These are phyloP conservation scores for Boletellus ananiceps DNA, from an alignment of 768 basidiomycete species.

Conservation along the genomic window DNA sequence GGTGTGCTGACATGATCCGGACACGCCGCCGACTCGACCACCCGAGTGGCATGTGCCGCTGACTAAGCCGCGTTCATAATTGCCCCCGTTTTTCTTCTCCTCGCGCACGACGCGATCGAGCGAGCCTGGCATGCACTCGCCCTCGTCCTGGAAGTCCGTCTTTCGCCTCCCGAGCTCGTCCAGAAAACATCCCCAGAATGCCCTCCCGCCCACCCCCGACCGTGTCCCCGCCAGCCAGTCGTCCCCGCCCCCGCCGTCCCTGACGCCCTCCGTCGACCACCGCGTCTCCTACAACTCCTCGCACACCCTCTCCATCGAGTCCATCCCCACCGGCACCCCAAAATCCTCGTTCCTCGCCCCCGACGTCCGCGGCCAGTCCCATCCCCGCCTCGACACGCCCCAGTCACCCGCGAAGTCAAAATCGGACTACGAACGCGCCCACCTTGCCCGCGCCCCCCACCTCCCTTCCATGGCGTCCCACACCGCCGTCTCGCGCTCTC, in stretches of 20 bases:
- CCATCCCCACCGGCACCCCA: conserved; percentile 38
- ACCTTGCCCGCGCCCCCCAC: conserved; percentile 45
- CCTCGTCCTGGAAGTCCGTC: conserved; percentile 61
- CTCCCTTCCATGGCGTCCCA: conserved; percentile 19
- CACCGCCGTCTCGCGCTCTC: conserved; percentile 28
- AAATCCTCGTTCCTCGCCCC: conserved; percentile 28
- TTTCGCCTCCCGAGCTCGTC: conserved; percentile 68
- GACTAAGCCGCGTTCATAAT: conserved; percentile 1
- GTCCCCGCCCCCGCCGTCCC: conserved; percentile 35
- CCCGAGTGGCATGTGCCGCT: background rate
- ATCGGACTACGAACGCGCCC: conserved; percentile 43
- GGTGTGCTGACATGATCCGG: no score
- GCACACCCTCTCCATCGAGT: conserved; percentile 71
- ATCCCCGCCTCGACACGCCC: conserved; percentile 11
- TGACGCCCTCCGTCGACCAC: conserved; percentile 52
- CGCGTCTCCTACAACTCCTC: conserved; percentile 79
- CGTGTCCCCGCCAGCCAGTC: conserved; percentile 25
- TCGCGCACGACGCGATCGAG: conserved; percentile 14
- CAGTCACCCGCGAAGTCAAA: conserved; percentile 37
- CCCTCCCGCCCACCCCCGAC: conserved; percentile 45
- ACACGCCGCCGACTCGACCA: no score
- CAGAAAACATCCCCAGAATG: conserved; percentile 45
- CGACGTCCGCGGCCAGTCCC: conserved; percentile 17
- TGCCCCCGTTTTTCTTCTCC: conserved; percentile 1
- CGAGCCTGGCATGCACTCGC: conserved; percentile 22